Percentiles rank a stretch among this genome's conserved stretches.
These are phyloP conservation scores for Cymbopogon citratus DNA, from an alignment of 176 grass and related monocot genomes.

Conservation along the genomic window DNA sequence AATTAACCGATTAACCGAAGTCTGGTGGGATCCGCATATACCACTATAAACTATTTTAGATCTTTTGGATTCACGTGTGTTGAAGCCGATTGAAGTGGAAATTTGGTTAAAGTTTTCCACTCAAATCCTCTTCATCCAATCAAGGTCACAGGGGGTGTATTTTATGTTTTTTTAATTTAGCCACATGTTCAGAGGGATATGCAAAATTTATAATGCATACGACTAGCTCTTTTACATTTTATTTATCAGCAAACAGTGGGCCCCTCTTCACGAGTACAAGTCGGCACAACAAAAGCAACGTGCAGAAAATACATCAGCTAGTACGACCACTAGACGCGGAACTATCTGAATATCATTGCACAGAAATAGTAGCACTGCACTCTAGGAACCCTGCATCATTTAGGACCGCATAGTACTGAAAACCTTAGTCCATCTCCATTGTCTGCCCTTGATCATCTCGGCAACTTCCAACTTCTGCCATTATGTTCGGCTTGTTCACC, in stretches of 20 bases:
- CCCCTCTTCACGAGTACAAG: background rate
- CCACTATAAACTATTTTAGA: no score
- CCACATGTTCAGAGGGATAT: background rate
- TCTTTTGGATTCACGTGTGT: no score
- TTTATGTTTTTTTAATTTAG: no score
- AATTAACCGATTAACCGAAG: no score
- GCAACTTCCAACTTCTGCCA: constrained; percentile 2
- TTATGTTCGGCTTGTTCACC: constrained; percentile 13
- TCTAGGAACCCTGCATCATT: background rate
- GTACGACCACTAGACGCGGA: background rate
- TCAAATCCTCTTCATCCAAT: no score
- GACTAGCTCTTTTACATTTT: background rate
- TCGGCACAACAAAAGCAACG: background rate
- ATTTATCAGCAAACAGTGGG: background rate
- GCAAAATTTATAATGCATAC: background rate
- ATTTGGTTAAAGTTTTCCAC: no score
- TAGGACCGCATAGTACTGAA: background rate
- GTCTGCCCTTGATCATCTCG: constrained; percentile 39
- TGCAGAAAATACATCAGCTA: background rate
- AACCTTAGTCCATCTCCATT: background rate
- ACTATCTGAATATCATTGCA: background rate
- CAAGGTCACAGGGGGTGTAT: no score
- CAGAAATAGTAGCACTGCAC: background rate
- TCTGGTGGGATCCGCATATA: no score
- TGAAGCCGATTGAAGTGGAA: no score